Evolutionary conservation across 2,329 filamentous ascomycete genomes (phyloP), one percentile per base, ranked within the genome.

Genomic region (Cercospora sojina): DNA sequence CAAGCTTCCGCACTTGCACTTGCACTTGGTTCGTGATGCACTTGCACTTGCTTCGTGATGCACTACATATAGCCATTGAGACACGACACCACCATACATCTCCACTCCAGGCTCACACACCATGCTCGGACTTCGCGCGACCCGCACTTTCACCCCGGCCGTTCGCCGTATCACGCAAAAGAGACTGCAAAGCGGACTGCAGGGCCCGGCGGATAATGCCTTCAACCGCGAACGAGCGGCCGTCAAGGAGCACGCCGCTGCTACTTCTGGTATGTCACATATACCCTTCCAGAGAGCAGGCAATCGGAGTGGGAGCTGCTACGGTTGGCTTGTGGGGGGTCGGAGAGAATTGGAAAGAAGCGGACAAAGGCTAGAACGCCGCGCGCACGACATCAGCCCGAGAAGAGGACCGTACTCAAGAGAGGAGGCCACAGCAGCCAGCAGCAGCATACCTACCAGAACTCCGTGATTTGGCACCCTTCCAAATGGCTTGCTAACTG

Each of bases 171-270:
- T 72, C 62, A 67, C 64, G 8, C 69, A 72, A 68, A 65, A 67
- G 62, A 60, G 72, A 65, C 67, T 70, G 18, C 60, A 68, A 57
- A 69, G 69, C 58, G 70, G 70, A 27, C 70, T 91, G 75, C 76
- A 80, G 56, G 88, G 89, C 76, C 79, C 85, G 66, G 84, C 85
- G 80, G 91, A 97, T 84, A 98, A 96, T 83, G 88, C 89, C 77
- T 99, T 98, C 87, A 90, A 96, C 85, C 89, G 90, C 77, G 95
- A 99, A 87, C 89, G 95, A 79, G 85, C 88, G 79, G 91, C 91
- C 76, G 91, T 97, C 79, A 93, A 96, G 86, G 88, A 92, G 75
- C 95, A 99, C 81, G 95, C 95, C 77, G 88, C 85, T 73, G 86
- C 86, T 77, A 95, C 92, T 73, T 91, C 90, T 81, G 90, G 93